phyloP scores from a whole-genome alignment of 345 rosid species.

The Kandelia obovata region DNA sequence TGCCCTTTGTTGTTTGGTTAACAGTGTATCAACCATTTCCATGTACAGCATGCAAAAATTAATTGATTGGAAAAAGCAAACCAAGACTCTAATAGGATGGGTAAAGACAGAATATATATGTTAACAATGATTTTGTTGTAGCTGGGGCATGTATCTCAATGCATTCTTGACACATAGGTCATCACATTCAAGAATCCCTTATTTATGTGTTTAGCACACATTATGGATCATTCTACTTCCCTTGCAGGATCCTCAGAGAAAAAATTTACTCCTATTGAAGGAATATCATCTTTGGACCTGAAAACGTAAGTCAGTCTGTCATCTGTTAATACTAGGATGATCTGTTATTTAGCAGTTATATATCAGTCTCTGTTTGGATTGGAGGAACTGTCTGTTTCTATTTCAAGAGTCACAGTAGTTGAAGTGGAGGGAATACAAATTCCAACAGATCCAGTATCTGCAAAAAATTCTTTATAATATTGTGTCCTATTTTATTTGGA shows the following conservation, averaged over 20 bases:
- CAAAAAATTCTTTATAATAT: not conserved
- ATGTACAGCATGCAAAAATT: not conserved
- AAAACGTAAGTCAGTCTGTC: constrained; percentile 63
- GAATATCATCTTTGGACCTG: constrained; percentile 55
- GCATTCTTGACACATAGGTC: not conserved
- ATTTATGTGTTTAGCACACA: not conserved
- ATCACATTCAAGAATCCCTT: constrained; percentile 2
- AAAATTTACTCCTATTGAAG: constrained; percentile 56
- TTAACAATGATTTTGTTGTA: constrained; percentile 1
- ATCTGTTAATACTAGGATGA: not conserved
- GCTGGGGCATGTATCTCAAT: constrained; percentile 12
- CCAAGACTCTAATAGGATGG: too few species aligned
- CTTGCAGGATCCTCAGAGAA: constrained; percentile 61
- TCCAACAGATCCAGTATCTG: not conserved
- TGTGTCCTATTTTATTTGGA: constrained; percentile 3
- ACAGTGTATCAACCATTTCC: not conserved
- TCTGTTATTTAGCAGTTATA: not conserved
- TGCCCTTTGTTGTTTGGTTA: not conserved
- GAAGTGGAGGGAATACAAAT: too few species aligned
- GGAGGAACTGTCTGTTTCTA: not conserved
- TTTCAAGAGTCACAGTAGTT: too few species aligned
- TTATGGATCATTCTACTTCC: constrained; percentile 7
- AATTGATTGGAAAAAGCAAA: too few species aligned
- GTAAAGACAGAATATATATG: too few species aligned
- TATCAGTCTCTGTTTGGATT: not conserved